Evolutionary conservation across 148 eudicot genomes (phyloP).

Genomic region (Mesembryanthemum crystallinum): DNA sequence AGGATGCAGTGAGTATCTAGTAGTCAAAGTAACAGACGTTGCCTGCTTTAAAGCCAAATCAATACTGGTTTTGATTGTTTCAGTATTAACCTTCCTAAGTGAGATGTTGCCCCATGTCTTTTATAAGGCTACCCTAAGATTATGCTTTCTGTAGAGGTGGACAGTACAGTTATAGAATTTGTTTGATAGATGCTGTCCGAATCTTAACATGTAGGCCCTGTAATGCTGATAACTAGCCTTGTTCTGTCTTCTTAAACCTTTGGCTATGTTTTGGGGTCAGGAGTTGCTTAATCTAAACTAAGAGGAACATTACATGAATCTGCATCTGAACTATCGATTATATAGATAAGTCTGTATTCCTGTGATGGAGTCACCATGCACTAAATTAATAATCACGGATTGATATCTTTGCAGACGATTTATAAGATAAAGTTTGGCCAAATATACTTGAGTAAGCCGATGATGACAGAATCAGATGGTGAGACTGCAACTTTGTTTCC

Average conservation of each 20-base stretch:
- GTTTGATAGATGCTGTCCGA: not conserved
- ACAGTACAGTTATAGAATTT: not conserved
- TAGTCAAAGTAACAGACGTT: not conserved
- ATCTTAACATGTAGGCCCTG: not conserved
- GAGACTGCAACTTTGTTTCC: conserved; percentile 98
- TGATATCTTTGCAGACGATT: conserved; percentile 62
- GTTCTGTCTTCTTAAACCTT: no score
- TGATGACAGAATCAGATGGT: conserved; percentile 99
- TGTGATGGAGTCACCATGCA: not conserved
- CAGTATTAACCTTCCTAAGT: not conserved
- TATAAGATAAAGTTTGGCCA: conserved; percentile 94
- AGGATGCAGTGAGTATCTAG: not conserved
- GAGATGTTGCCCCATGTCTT: not conserved
- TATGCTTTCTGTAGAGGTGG: not conserved
- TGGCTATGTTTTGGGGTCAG: not conserved
- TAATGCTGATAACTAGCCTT: not conserved
- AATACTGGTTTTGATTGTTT: not conserved
- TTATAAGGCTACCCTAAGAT: not conserved
- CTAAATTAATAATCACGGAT: not conserved
- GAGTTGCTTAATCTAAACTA: not conserved
- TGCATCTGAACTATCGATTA: not conserved
- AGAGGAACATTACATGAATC: not conserved
- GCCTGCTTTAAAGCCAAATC: not conserved
- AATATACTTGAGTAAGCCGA: conserved; percentile 89
- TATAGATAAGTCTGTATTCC: not conserved